Evolutionary conservation across 2,329 filamentous ascomycete species (phyloP), one percentile per base, ranked within the genome.

Genomic region (Fusarium fracticaudum): DNA sequence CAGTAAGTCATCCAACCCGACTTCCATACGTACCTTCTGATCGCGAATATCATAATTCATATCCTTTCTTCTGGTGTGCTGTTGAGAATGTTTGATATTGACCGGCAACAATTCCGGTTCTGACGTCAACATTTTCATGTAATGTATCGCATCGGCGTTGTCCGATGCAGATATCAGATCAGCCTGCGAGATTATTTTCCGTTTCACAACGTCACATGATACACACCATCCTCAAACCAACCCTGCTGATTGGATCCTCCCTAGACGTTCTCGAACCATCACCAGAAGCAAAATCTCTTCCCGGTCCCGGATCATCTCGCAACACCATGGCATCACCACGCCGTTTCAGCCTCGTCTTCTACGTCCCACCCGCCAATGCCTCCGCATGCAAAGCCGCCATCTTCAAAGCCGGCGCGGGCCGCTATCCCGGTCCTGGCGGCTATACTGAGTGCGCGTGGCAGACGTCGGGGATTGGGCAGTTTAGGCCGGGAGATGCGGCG

Each of bases 401-500:
- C 74, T 90, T 91, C 78, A 83, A 83, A n/a, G 87, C 87, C 22
- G 88, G 89, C n/a, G 89, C 88, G 6, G 89, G 89, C 33, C 81
- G 85, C 17, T 88, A 87, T 64, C 86, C 87, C 1, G 83, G 83
- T 1, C 76, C 83, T 2, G 86, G 86, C n/a, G 85, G 85, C 74
- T 90, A 90, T 77, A 88, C 86, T 31, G 87, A 91, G 74, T 87
- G 84, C 78, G 86, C 86, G 79, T 91, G 84, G 83, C 81, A 83
- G 10, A 80, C 83, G 1, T 71, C 81, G 8, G 92, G 92, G 9
- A 89, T 84, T 0, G 91, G 91, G 1, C 91, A 93, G 77, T 94
- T 93, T 80, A 87, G 89, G 0, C 91, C 91, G 0, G 90, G 89
- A 1, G 85, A 86, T 62, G 80, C 84, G 0, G 90, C 92, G 2